Evolutionary conservation across 306 rosid species (phyloP), one percentile per base, ranked within the genome.

Genomic region (Vigna reflexopilosa): DNA sequence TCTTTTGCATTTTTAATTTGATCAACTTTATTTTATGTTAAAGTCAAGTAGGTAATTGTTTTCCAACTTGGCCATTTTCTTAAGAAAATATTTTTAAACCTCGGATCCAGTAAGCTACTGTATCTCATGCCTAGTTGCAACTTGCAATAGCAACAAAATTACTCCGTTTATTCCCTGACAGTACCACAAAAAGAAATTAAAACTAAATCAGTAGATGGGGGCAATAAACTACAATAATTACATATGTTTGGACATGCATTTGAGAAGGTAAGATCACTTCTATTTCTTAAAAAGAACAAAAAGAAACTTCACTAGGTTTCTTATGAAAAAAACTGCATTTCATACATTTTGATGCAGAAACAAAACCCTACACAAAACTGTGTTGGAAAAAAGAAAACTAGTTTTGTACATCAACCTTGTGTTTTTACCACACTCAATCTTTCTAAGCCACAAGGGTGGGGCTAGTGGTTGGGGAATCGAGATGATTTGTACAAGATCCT

Each of bases 21-120:
- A 68, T 66, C 38, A 45, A 20, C 55, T 47, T 65, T 42, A 47
- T 55, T 54, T 45, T 44, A 77, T 44, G 47, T 32, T 44, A n/a
- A 77, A 63, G 45, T 71, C 51, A 44, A 54, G 55, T 70, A 63
- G 3, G 78, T 82, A 44, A 56, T 67, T 65, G 63, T 49, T 48
- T 36, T 50, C 42, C 72, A 76, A 69, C 62, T 15, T 59, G 67
- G 20, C 63, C 77, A 24, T 19, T 67, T 73, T 32, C 14, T 12
- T 15, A 14, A 24, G 28, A 36, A 34, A 9, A 38, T n/a, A 38
- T 7, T 42, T 68, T 51, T 64, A 63, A 16, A 54, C 64, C 75
- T 82, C 28, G 63, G 63, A 49, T 66, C 28, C 45, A 59, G 16
- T 24, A 40, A 12, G 58, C 10, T 67, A 22, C 40, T 15, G n/a